phyloP scores from a whole-genome alignment of 495 filamentous ascomycete genomes.

The Lepraria neglecta region DNA sequence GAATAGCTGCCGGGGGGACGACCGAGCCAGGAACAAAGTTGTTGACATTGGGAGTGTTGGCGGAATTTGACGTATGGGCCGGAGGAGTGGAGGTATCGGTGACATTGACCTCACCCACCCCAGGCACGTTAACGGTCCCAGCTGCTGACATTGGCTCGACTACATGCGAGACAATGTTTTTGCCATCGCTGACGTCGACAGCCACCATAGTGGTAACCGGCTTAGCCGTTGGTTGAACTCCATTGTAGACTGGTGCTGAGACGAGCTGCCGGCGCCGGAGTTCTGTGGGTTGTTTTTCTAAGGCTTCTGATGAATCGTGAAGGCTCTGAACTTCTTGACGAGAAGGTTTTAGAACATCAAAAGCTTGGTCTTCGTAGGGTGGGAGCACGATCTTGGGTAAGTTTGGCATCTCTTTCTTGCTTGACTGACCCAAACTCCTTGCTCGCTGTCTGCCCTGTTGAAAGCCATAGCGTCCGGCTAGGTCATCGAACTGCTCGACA shows the following conservation, averaged over 20 bases:
- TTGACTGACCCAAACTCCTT: slow-evolving; percentile 11
- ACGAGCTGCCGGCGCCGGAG: slow-evolving; percentile 15
- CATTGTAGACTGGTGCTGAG: slow-evolving; percentile 7
- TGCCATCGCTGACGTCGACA: slow-evolving; percentile 10
- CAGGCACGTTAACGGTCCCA: not conserved
- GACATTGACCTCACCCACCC: slow-evolving; percentile 1
- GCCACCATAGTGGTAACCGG: slow-evolving; percentile 9
- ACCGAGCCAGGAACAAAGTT: slow-evolving; percentile 20
- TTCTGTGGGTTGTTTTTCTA: not conserved
- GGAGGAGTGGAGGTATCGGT: not conserved
- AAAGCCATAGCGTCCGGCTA: slow-evolving; percentile 6
- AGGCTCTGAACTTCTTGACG: slow-evolving; percentile 7
- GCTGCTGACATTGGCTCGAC: not conserved
- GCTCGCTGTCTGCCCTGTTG: slow-evolving; percentile 17
- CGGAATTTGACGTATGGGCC: not conserved
- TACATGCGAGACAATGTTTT: not conserved
- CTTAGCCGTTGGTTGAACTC: slow-evolving; percentile 3
- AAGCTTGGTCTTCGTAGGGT: slow-evolving; percentile 2
- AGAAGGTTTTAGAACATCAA: not conserved
- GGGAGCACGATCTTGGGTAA: slow-evolving; percentile 20
- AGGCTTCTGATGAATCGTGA: not conserved
- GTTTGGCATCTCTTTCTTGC: slow-evolving; percentile 10
- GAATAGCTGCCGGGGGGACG: slow-evolving; percentile 20
- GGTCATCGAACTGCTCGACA: not conserved
- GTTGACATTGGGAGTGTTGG: not conserved